Base-by-base conservation (phyloP, 2,329 filamentous ascomycete genomes). In the Xylaria sp. region DNA sequence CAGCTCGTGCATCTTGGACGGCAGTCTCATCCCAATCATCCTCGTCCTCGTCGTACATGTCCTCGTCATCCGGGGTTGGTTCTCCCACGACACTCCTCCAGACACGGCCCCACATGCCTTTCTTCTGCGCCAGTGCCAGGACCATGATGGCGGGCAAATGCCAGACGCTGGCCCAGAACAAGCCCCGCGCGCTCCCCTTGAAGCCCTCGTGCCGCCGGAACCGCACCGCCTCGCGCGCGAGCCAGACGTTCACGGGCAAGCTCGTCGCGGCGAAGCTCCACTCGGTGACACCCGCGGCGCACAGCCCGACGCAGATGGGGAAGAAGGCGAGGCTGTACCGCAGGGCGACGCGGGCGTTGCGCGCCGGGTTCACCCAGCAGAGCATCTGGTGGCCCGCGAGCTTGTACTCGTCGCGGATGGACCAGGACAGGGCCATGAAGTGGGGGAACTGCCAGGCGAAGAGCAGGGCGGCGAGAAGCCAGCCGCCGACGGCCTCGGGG, bases 111-210 rank as follows among this genome's bases (percentile, higher is more conserved):
- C 93, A 96, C 81, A 97, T 86, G 0, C 94, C 95, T 82, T 94
- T 97, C 87, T 99, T 99, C 81, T 97, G 93, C 64, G 92, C 88
- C 80, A 98, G 90, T 2, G 94, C 95, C 69, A 97, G 83, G 56
- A 97, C 93, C 85, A 99, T 89, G 49, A 98, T 87, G 31, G 91
- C 92, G 0, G 96, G 96, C 57, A 99, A 80, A 82, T 97, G 94
- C 96, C 95, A 98, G 10, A 99, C 93, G 79, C 93, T 97, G 1
- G 96, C 94, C 96, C 96, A 99, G 80, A 99, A 99, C 61, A 99
- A 80, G 0, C 91, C 90, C 65, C 93, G 87, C 2, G 96, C 94
- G 20, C 88, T 93, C 2, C 94, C 94, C 74, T 90, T 90, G 70
- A 91, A 87, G 13, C 95, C 95, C 75, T 93, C 88, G 33, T 88